Conservation (phyloP, 2,329 filamentous ascomycete genomes). For the Domatiomyces globalis region DNA sequence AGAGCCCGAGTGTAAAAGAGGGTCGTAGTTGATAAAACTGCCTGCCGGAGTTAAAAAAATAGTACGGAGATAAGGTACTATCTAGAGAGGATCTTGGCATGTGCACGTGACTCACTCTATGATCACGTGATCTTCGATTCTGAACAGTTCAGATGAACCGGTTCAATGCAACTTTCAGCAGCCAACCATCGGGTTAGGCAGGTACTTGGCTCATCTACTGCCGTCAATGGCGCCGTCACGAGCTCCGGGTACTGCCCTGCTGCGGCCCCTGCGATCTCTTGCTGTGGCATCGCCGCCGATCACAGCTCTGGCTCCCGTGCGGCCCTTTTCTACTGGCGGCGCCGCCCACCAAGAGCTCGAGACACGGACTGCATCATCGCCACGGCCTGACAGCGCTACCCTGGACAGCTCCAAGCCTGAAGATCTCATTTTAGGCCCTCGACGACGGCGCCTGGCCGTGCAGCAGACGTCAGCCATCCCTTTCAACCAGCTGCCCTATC, state of each 20-base stretch:
- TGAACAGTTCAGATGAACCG: not conserved
- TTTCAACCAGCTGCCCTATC: conserved; percentile 89
- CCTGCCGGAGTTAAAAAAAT: not conserved
- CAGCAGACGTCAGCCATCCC: conserved; percentile 54
- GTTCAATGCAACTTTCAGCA: too few relatives aligned
- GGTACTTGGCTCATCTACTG: not conserved
- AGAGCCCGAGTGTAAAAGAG: not conserved
- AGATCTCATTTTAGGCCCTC: conserved; percentile 63
- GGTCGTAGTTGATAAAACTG: not conserved
- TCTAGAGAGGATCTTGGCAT: not conserved
- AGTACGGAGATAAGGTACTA: not conserved
- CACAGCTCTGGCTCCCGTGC: not conserved
- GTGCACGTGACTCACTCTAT: too few relatives aligned
- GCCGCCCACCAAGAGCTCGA: conserved; percentile 22
- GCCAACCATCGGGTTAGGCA: too few relatives aligned
- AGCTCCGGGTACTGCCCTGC: conserved; percentile 14
- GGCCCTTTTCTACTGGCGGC: conserved; percentile 8
- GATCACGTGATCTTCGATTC: not conserved
- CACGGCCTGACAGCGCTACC: conserved; percentile 55
- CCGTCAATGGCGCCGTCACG: conserved; percentile 13
- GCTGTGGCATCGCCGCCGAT: conserved; percentile 3
- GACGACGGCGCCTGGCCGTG: conserved; percentile 64
- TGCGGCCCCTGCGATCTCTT: conserved; percentile 13
- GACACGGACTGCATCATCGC: conserved; percentile 23
- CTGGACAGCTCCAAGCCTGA: conserved; percentile 50